Evolutionary conservation across 2,329 filamentous ascomycete species (phyloP).

Genomic region (Aspergillus japonicus): DNA sequence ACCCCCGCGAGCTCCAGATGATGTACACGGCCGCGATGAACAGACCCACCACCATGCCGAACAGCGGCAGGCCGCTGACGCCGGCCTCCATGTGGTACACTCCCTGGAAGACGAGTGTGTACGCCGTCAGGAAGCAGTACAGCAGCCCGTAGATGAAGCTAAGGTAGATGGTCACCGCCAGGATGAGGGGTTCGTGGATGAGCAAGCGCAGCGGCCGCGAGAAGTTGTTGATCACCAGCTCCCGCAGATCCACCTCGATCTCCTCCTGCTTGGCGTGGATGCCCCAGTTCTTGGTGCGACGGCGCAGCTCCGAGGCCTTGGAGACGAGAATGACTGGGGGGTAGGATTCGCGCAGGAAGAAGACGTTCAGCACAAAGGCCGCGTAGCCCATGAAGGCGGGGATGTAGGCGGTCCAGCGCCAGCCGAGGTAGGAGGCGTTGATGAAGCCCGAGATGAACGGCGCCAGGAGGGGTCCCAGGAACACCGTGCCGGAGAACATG

Average conservation of each 20-base stretch:
- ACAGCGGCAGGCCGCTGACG: conserved; percentile 73
- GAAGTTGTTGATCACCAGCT: conserved; percentile 49
- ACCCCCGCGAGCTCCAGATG: conserved; percentile 64
- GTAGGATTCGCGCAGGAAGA: conserved; percentile 56
- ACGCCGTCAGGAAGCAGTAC: conserved; percentile 39
- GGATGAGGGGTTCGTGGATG: conserved; percentile 43
- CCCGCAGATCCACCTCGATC: conserved; percentile 50
- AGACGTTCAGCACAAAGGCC: conserved; percentile 33
- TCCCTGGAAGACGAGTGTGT: conserved; percentile 37
- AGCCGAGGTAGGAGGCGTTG: conserved; percentile 44
- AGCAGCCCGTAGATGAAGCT: conserved; percentile 39
- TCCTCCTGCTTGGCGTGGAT: conserved; percentile 56
- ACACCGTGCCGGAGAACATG: conserved; percentile 53
- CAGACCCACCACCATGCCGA: conserved; percentile 77
- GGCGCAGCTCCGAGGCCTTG: conserved; percentile 53
- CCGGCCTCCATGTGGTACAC: conserved; percentile 70
- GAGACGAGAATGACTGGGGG: conserved; percentile 52
- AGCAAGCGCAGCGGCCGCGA: conserved; percentile 43
- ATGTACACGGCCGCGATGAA: conserved; percentile 66
- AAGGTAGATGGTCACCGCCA: conserved; percentile 42
- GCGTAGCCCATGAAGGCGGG: conserved; percentile 52
- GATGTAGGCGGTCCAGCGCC: conserved; percentile 53
- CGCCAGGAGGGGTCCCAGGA: conserved; percentile 53
- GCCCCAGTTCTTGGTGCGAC: conserved; percentile 57
- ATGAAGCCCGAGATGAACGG: conserved; percentile 52